phyloP scores from a whole-genome alignment of 352 stramenopile species.

The Blastocystis sp. region DNA sequence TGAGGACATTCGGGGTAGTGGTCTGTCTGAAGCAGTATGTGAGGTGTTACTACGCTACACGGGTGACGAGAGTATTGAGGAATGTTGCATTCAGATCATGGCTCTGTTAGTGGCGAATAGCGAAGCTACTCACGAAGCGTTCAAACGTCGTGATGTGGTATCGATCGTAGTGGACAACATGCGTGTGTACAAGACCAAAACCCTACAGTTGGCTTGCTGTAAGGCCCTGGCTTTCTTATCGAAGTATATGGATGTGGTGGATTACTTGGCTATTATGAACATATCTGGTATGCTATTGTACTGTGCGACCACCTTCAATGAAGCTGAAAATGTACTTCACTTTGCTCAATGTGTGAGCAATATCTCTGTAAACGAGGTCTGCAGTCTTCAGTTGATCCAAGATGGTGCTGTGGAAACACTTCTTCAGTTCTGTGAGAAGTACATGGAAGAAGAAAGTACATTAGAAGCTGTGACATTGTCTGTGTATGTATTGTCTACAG shows the following conservation, averaged over 20 bases:
- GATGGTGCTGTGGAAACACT: conserved; percentile 25
- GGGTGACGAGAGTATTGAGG: conserved; percentile 14
- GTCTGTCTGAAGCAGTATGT: conserved; percentile 33
- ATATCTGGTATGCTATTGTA: conserved; percentile 25
- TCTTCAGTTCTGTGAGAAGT: conserved; percentile 13
- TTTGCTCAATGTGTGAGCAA: conserved; percentile 34
- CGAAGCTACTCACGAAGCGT: conserved; percentile 17
- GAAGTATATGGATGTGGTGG: conserved; percentile 41
- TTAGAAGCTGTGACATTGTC: conserved; percentile 10
- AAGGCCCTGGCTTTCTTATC: conserved; percentile 40
- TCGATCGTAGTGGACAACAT: conserved; percentile 58
- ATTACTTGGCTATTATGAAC: conserved; percentile 51
- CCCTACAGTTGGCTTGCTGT: conserved; percentile 15
- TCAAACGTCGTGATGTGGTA: conserved; percentile 51
- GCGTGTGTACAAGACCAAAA: conserved; percentile 28
- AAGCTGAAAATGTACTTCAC: conserved; percentile 14
- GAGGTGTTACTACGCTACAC: conserved; percentile 49
- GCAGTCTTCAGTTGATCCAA: conserved; percentile 14
- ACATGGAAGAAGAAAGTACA: conserved; percentile 42
- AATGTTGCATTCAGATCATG: conserved; percentile 43
- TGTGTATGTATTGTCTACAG: conserved; percentile 17
- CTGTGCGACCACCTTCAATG: background rate
- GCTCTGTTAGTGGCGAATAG: conserved; percentile 12
- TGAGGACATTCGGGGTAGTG: background rate
- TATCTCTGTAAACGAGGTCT: conserved; percentile 24